phyloP scores from a whole-genome alignment of 257 asterid genomes.

The Rubia yunnanensis region DNA sequence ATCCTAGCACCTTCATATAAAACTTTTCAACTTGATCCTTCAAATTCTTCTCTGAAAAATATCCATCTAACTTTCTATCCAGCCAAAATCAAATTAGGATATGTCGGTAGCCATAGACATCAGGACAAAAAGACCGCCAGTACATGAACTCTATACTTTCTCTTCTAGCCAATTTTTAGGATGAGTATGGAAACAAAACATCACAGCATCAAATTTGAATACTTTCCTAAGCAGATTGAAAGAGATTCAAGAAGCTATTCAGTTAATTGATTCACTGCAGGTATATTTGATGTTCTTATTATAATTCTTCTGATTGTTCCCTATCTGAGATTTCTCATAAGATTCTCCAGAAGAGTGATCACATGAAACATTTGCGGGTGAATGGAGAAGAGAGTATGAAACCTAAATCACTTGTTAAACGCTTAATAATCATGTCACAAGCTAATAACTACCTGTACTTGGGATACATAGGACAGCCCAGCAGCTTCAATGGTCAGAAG shows the following conservation, averaged over 20 bases:
- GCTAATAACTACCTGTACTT: conserved; percentile 74
- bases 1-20: neutral
- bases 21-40: neutral
- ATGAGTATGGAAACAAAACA: neutral
- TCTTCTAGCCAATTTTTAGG: neutral
- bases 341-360: neutral
- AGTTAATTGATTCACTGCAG: neutral
- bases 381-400: neutral
- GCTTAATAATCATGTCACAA: neutral
- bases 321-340: neutral
- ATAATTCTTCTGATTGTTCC: too few species aligned
- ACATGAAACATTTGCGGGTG: neutral
- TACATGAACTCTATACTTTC: too few species aligned
- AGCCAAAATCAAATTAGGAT: neutral
- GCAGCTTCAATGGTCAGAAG: conserved; percentile 98
- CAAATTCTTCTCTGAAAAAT: neutral
- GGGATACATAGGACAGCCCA: conserved; percentile 88
- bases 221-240: neutral
- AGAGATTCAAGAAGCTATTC: too few species aligned
- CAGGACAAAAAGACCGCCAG: neutral
- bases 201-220: neutral
- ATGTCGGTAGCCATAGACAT: neutral
- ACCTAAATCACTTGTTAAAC: neutral
- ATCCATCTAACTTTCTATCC: neutral
- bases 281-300: neutral